Evolutionary conservation across 1,139 yeast species (phyloP).

Genomic region (Eremothecium coryli): DNA sequence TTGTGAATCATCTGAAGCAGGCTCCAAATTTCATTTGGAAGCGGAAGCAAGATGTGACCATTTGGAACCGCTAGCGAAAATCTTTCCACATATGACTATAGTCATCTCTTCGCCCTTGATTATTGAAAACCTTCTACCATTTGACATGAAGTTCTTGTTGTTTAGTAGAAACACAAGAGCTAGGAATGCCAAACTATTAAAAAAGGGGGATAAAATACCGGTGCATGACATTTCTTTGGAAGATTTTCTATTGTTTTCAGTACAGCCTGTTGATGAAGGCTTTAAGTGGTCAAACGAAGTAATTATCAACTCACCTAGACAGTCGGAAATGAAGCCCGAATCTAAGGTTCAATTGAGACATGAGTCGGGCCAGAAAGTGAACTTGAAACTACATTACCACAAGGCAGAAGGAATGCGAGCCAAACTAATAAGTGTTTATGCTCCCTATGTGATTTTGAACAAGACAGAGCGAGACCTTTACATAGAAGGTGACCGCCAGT

Average conservation of each 20-base stretch:
- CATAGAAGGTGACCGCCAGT: slow-evolving; percentile 54
- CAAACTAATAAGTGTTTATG: slow-evolving; percentile 58
- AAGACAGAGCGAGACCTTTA: slow-evolving; percentile 62
- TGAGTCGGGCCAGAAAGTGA: slow-evolving; percentile 58
- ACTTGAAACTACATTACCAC: slow-evolving; percentile 58
- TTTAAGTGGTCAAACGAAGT: slow-evolving; percentile 72
- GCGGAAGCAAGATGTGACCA: slow-evolving; percentile 58
- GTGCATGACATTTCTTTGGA: slow-evolving; percentile 76
- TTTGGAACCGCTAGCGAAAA: slow-evolving; percentile 57
- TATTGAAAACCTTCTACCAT: slow-evolving; percentile 77
- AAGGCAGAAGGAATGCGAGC: slow-evolving; percentile 37
- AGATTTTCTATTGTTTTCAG: slow-evolving; percentile 53
- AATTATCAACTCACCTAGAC: slow-evolving; percentile 54
- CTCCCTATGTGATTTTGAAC: slow-evolving; percentile 80
- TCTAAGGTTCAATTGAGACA: slow-evolving; percentile 39
- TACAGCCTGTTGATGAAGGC: slow-evolving; percentile 58
- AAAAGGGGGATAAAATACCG: slow-evolving; percentile 56
- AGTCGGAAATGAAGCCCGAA: slow-evolving; percentile 51
- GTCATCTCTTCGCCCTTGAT: slow-evolving; percentile 80
- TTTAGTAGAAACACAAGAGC: slow-evolving; percentile 67
- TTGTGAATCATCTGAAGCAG: slow-evolving; percentile 43
- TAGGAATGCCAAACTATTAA: slow-evolving; percentile 58
- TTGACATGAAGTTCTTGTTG: slow-evolving; percentile 63
- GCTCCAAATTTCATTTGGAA: slow-evolving; percentile 56
- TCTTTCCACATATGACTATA: slow-evolving; percentile 79